Evolutionary conservation across 768 basidiomycete species (phyloP).

Genomic region (Agaricus subrufescens): DNA sequence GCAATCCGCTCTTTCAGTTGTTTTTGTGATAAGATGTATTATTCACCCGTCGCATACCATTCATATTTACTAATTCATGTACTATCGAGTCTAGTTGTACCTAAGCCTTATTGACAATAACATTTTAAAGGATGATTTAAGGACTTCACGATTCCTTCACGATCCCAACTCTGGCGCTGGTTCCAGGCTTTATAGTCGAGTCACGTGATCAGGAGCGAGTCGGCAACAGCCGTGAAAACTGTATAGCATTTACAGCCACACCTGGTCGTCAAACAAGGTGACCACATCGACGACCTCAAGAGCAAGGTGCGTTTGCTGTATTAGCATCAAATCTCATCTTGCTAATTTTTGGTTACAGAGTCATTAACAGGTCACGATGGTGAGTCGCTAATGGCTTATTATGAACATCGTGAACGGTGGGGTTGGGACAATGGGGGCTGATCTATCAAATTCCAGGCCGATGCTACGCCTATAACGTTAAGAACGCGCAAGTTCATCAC

Average conservation of each 20-base stretch:
- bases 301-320: constrained; percentile 29
- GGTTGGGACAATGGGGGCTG: not conserved
- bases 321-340: not conserved
- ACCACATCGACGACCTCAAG: constrained; percentile 39
- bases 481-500: constrained; percentile 99
- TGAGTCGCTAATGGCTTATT: constrained; percentile 17
- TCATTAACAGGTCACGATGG: constrained; percentile 28
- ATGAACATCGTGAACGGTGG: not conserved
- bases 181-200: too few species aligned
- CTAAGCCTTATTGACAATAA: too few species aligned
- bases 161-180: too few species aligned
- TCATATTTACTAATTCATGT: too few species aligned
- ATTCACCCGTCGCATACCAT: too few species aligned
- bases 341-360: constrained; percentile 10
- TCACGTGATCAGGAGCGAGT: not conserved
- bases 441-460: constrained; percentile 48
- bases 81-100: too few species aligned
- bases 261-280: constrained; percentile 11
- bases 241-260: constrained; percentile 37
- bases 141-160: too few species aligned
- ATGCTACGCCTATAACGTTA: constrained; percentile 84
- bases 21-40: too few species aligned
- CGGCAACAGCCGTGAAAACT: constrained; percentile 42
- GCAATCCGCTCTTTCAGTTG: not conserved
- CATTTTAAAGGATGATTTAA: too few species aligned